Conservation (phyloP, 2,329 filamentous ascomycete species). For the Macroventuria anomochaeta region DNA sequence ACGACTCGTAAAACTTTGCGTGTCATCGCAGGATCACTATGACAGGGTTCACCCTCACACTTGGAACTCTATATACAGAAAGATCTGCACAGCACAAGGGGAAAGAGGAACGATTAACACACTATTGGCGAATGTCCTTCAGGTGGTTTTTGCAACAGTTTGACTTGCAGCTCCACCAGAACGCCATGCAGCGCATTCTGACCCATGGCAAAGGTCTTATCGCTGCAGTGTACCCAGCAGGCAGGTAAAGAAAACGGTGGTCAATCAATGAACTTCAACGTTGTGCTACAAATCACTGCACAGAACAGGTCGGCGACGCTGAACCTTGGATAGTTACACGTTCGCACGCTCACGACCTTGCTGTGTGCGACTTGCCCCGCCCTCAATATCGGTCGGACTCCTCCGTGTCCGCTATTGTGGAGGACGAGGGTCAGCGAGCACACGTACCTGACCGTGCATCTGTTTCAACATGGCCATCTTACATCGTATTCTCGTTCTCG, state of each 20-base stretch:
- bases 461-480: slow-evolving; percentile 1
- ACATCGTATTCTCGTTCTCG: slow-evolving; percentile 6
- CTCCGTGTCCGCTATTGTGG: slow-evolving; percentile 16
- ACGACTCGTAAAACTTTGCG: slow-evolving; percentile 24
- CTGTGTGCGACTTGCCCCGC: slow-evolving; percentile 25
- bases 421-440: slow-evolving; percentile 31
- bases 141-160: slow-evolving; percentile 30
- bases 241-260: slow-evolving; percentile 40
- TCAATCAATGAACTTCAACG: slow-evolving; percentile 17
- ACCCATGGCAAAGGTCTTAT: not conserved
- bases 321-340: slow-evolving; percentile 25
- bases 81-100: slow-evolving; percentile 30
- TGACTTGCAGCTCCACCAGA: slow-evolving; percentile 7
- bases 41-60: slow-evolving; percentile 26
- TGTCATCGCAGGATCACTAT: slow-evolving; percentile 14
- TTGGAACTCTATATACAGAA: slow-evolving; percentile 16
- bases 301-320: slow-evolving; percentile 37
- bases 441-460: slow-evolving; percentile 9
- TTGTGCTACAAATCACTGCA: slow-evolving; percentile 30
- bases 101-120: slow-evolving; percentile 23
- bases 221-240: slow-evolving; percentile 20
- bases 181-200: slow-evolving; percentile 13
- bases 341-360: slow-evolving; percentile 22
- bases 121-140: slow-evolving; percentile 19
- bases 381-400: slow-evolving; percentile 20